A percentile compares a stretch with the other conserved stretches of the same genome.
Evolutionary conservation across 2,329 filamentous ascomycete genomes (phyloP).

Genomic region (Lachnellula arida): DNA sequence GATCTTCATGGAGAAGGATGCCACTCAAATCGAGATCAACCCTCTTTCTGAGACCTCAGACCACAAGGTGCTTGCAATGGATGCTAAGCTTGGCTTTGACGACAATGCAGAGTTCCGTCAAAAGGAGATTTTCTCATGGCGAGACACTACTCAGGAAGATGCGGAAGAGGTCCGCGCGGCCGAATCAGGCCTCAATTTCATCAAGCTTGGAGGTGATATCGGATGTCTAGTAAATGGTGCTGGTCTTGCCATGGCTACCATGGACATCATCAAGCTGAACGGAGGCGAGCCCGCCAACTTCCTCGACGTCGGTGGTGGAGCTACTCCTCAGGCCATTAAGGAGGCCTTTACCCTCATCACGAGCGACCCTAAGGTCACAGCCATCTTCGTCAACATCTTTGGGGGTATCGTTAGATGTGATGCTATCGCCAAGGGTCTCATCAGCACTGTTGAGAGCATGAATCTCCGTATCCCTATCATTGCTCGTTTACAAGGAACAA

Average conservation of each 20-base stretch:
- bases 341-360: conserved; percentile 99
- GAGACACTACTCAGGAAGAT: conserved; percentile 94
- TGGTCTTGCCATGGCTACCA: conserved; percentile 98
- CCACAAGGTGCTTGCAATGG: conserved; percentile 98
- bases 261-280: conserved; percentile 99
- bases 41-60: conserved; percentile 96
- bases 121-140: conserved; percentile 91
- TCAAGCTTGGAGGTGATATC: conserved; percentile 99
- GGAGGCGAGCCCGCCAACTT: conserved; percentile 96
- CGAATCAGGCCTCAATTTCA: conserved; percentile 95
- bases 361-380: conserved; percentile 94
- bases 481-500: conserved; percentile 94
- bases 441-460: conserved; percentile 90
- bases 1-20: conserved; percentile 97
- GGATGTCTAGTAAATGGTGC: conserved; percentile 99
- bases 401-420: conserved; percentile 98
- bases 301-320: conserved; percentile 96
- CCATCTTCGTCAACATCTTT: conserved; percentile 99
- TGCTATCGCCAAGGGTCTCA: conserved; percentile 91
- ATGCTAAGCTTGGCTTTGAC: conserved; percentile 97
- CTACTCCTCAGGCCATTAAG: conserved; percentile 93
- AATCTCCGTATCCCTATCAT: conserved; percentile 97
- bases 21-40: conserved; percentile 99
- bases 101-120: conserved; percentile 99
- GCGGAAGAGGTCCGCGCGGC: conserved; percentile 96